phyloP scores from a whole-genome alignment of 352 stramenopile genomes.

The Globisporangium cederbergense region DNA sequence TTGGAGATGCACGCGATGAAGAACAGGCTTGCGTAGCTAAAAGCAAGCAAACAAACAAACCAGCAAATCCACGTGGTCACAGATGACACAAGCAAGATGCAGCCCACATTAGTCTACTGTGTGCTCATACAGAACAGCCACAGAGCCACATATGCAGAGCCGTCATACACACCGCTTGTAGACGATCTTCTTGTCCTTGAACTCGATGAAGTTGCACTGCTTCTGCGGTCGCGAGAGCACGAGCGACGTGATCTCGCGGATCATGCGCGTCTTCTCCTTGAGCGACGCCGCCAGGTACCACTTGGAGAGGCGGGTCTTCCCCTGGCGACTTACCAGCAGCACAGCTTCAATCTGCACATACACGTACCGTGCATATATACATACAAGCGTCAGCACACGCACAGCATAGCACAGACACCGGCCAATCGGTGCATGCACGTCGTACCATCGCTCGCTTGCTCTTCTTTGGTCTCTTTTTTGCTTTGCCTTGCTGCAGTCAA shows the following conservation, averaged over 20 bases:
- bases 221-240: conserved; percentile 84
- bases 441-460: conserved; percentile 1
- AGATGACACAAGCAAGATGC: not conserved
- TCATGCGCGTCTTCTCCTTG: conserved; percentile 86
- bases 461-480: not conserved
- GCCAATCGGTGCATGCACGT: no score
- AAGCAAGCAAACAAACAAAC: not conserved
- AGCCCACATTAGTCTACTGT: no score
- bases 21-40: conserved; percentile 95
- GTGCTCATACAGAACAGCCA: no score
- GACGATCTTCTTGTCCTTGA: conserved; percentile 97
- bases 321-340: conserved; percentile 88
- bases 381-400: not conserved
- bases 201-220: conserved; percentile 96
- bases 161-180: conserved; percentile 87
- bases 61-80: not conserved
- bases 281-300: conserved; percentile 83
- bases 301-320: conserved; percentile 90
- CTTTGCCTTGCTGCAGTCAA: conserved; percentile 8
- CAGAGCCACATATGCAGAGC: not conserved
- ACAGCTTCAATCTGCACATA: conserved; percentile 81
- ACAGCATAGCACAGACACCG: not conserved
- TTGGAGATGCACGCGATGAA: conserved; percentile 96
- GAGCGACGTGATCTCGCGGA: conserved; percentile 85
- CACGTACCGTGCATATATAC: conserved; percentile 15